Base-by-base conservation (phyloP, 2,329 filamentous ascomycete genomes). In the Hymenoscyphus scutula region DNA sequence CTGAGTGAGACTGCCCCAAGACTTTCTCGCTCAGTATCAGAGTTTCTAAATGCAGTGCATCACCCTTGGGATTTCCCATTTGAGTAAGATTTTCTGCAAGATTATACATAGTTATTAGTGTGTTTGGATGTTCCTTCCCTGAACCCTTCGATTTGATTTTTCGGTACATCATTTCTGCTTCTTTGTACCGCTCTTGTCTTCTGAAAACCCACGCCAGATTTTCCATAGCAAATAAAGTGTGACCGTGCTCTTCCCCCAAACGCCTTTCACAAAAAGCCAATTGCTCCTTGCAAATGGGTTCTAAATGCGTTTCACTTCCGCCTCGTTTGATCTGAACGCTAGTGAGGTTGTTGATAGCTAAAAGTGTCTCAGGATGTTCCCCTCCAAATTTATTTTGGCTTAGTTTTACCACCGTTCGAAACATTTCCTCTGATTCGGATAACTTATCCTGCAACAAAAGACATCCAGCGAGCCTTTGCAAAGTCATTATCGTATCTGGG, bases 391-490 rank as follows among this genome's bases (percentile, higher is more conserved):
- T 19, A 19, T 27, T 57, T 19, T 38, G 3, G 6, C 17, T 1
- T 13, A 57, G 1, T 13, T 23, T 23, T 38, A 57, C 8, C 29
- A 41, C 55, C 15, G 11, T 19, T 62, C 64, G 63, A 66, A 64
- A 51, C 15, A 74, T 60, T 48, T 67, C 56, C 59, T 73, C 71
- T 2, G 74, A 73, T 59, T 73, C 68, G n/a, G 68, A 59, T 25
- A 68, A 68, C 32, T 68, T 70, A 17, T 68, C 69, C 54, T 70
- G 70, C 13, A 54, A 53, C 15, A 37, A 8, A 11, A 70, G 60
- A 32, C 62, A 58, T 10, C 5, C 11, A 23, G 67, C 72, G 10
- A 74, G 65, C 19, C 64, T 67, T 19, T 60, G 63, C 56, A 70
- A 66, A 59, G 63, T 69, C 5, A 1, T 25, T 30, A 71, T 61